These are phyloP conservation scores for Xylaria bambusicola DNA, from an alignment of 495 filamentous ascomycete genomes.

Conservation along the genomic window DNA sequence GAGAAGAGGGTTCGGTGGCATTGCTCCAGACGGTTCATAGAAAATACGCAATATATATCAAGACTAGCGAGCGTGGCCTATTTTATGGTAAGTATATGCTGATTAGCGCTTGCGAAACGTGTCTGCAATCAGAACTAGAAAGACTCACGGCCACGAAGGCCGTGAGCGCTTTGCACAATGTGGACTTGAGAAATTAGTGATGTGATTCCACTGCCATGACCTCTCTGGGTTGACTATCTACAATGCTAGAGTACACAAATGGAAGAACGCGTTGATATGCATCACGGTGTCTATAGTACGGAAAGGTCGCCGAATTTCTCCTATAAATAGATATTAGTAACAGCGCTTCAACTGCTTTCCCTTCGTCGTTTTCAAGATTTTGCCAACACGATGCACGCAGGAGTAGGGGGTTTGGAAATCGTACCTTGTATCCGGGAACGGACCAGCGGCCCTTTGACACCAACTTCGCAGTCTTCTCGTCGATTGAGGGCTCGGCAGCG, in stretches of 20 bases:
- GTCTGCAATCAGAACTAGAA: neutral
- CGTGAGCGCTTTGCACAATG: neutral
- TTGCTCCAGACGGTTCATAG: no score
- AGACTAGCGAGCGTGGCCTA: no score
- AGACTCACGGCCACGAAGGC: neutral
- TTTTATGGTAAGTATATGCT: no score
- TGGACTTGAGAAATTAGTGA: slow-evolving; percentile 19
- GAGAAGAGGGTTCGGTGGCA: no score
- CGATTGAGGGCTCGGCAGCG: slow-evolving; percentile 89
- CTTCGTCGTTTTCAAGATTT: no score
- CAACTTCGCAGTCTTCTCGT: slow-evolving; percentile 87
- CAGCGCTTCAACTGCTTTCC: no score
- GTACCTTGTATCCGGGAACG: slow-evolving; percentile 96
- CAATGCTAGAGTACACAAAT: slow-evolving; percentile 62
- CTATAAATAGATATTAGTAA: slow-evolving; percentile 47
- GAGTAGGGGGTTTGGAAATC: slow-evolving; percentile 24
- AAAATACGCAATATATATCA: no score
- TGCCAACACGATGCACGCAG: no score
- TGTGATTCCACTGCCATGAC: slow-evolving; percentile 35
- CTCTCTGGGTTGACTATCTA: slow-evolving; percentile 47
- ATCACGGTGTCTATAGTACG: slow-evolving; percentile 65
- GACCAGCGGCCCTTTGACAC: slow-evolving; percentile 97
- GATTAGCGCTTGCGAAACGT: neutral
- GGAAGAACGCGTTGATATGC: slow-evolving; percentile 36
- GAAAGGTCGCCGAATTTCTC: slow-evolving; percentile 99